phyloP scores from a whole-genome alignment of 2,329 filamentous ascomycete genomes.

The Chlorencoelia australis region DNA sequence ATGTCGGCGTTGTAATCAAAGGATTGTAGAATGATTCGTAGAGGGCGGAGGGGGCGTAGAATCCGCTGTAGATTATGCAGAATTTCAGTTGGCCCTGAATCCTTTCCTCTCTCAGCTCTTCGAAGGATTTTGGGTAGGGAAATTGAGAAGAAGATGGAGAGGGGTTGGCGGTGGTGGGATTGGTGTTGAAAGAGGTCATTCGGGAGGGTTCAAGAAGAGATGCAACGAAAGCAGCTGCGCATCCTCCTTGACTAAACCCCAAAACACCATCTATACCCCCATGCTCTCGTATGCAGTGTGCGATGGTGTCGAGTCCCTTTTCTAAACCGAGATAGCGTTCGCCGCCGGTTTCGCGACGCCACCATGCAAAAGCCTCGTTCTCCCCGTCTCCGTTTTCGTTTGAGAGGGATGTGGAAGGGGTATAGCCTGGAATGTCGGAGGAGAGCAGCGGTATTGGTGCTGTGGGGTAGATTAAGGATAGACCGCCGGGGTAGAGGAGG shows the following conservation, averaged over 20 bases:
- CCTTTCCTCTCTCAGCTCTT: slow-evolving; percentile 32
- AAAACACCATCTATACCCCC: slow-evolving; percentile 68
- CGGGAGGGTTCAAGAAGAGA: slow-evolving; percentile 53
- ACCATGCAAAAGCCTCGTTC: slow-evolving; percentile 75
- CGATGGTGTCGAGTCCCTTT: slow-evolving; percentile 55
- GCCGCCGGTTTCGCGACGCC: slow-evolving; percentile 55
- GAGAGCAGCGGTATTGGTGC: slow-evolving; percentile 53
- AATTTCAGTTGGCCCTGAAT: slow-evolving; percentile 50
- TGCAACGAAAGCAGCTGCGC: slow-evolving; percentile 61
- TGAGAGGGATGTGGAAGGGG: slow-evolving; percentile 28
- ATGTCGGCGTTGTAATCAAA: slow-evolving; percentile 61
- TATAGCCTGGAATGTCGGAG: slow-evolving; percentile 61
- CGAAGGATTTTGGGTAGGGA: slow-evolving; percentile 40
- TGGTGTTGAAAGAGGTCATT: slow-evolving; percentile 36
- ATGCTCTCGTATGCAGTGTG: slow-evolving; percentile 47
- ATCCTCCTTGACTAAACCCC: slow-evolving; percentile 76
- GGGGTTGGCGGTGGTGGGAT: slow-evolving; percentile 30
- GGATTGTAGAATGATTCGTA: slow-evolving; percentile 67
- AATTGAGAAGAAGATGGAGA: slow-evolving; percentile 45
- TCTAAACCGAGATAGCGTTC: slow-evolving; percentile 59
- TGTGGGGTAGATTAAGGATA: slow-evolving; percentile 58
- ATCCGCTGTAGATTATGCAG: slow-evolving; percentile 68
- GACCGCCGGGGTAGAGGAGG: slow-evolving; percentile 32
- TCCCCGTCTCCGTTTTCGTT: slow-evolving; percentile 36
- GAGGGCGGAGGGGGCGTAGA: slow-evolving; percentile 50